A percentile compares a stretch with the other conserved stretches of the same genome.
Evolutionary conservation across 2,329 filamentous ascomycete genomes (phyloP).

Genomic region (Pseudogymnoascus destructans): DNA sequence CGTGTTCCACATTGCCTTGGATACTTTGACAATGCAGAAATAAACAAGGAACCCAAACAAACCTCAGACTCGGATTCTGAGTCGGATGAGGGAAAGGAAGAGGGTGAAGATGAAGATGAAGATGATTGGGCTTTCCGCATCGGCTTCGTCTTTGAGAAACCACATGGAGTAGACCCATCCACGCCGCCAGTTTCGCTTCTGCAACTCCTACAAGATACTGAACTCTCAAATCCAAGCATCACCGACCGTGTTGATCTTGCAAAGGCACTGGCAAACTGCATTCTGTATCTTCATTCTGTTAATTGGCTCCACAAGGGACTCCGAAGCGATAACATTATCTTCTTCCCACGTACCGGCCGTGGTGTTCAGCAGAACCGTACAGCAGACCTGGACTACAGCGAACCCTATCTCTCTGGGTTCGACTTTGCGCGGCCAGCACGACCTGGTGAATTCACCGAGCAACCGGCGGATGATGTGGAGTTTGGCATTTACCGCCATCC

Average conservation of each 20-base stretch:
- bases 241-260: slow-evolving; percentile 40
- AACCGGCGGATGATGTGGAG: slow-evolving; percentile 32
- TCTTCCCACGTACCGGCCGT: slow-evolving; percentile 30
- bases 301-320: slow-evolving; percentile 48
- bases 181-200: slow-evolving; percentile 35
- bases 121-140: slow-evolving; percentile 32
- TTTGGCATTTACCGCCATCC: slow-evolving; percentile 40
- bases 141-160: slow-evolving; percentile 41
- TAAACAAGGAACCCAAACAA: not conserved
- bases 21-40: slow-evolving; percentile 34
- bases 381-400: slow-evolving; percentile 26
- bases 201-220: slow-evolving; percentile 30
- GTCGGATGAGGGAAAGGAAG: slow-evolving; percentile 27
- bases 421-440: slow-evolving; percentile 40
- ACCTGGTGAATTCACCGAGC: slow-evolving; percentile 38
- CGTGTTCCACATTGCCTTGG: slow-evolving; percentile 38
- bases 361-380: not conserved
- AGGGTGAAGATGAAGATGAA: slow-evolving; percentile 28
- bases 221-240: slow-evolving; percentile 33
- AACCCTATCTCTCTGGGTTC: slow-evolving; percentile 39
- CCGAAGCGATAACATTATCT: slow-evolving; percentile 39
- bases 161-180: slow-evolving; percentile 28
- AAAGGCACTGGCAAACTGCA: slow-evolving; percentile 37
- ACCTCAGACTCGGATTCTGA: not conserved
- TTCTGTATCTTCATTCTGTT: slow-evolving; percentile 42